Percentiles rank a stretch among this genome's conserved stretches.
These are phyloP conservation scores for Vitis labrusca DNA, from an alignment of 164 flowering plant species.

Conservation along the genomic window DNA sequence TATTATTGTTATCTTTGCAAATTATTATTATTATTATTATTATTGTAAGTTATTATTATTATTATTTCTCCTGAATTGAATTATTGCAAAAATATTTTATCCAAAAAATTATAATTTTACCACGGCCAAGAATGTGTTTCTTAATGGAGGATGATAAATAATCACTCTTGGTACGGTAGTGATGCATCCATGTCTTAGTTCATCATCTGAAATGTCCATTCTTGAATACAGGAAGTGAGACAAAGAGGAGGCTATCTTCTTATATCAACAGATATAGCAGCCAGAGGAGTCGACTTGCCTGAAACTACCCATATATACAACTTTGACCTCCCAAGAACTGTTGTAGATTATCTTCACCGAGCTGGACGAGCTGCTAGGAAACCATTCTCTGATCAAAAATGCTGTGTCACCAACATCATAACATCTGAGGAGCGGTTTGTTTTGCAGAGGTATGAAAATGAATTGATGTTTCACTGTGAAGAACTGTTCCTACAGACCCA, in stretches of 20 bases:
- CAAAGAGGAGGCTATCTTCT: slow-evolving; percentile 66
- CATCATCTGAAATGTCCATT: neutral
- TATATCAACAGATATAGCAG: slow-evolving; percentile 91
- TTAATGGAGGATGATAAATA: neutral
- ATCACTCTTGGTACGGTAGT: neutral
- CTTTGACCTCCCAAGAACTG: slow-evolving; percentile 84
- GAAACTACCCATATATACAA: slow-evolving; percentile 94
- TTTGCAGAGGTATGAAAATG: slow-evolving; percentile 79
- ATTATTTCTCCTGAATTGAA: too few relatives aligned
- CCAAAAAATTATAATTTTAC: neutral
- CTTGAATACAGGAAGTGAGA: slow-evolving; percentile 61
- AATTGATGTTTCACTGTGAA: slow-evolving; percentile 74
- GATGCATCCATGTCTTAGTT: neutral
- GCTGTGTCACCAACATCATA: slow-evolving; percentile 68
- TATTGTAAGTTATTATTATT: too few relatives aligned
- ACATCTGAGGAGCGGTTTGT: slow-evolving; percentile 72
- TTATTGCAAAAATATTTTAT: neutral
- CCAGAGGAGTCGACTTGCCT: slow-evolving; percentile 90
- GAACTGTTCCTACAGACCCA: slow-evolving; percentile 26
- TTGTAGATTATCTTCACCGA: slow-evolving; percentile 85
- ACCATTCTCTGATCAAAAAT: slow-evolving; percentile 79
- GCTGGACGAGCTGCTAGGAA: slow-evolving; percentile 91
- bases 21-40: too few relatives aligned
- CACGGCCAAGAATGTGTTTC: neutral
- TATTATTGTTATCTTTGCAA: too few relatives aligned